Base-by-base conservation (phyloP, 2,329 filamentous ascomycete species). In the Botrytis porri region DNA sequence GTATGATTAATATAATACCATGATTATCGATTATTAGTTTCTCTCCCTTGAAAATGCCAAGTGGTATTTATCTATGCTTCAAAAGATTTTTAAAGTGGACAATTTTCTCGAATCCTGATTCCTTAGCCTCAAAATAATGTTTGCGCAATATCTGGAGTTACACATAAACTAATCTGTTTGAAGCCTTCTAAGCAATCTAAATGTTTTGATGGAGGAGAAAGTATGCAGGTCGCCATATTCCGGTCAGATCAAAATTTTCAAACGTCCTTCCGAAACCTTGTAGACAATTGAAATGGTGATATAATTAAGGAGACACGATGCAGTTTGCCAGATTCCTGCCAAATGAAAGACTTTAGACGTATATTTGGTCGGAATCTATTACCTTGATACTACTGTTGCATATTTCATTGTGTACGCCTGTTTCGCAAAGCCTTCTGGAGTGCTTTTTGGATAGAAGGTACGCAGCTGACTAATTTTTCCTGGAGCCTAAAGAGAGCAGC, bases 1-100 rank as follows among this genome's bases (percentile, higher is more conserved):
- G 70, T 66, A 71, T 54, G 61, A 71, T 37, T 57, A 71, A 45
- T 66, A 71, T 41, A 66, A 71, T 71, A n/a, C 37, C 20, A 65
- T 71, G 35, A 35, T 65, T 71, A 71, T 64, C 48, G 61, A 71
- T 64, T 57, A 12, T 71, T 32, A 9, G 41, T 45, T 37, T 59
- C 22, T 41, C 29, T 45, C 39, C 6, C 22, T 29, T 14, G 14
- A 29, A 9, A 32, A 63, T 39, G n/a, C 25, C 25, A 41, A 43
- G 25, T 63, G 60, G 37, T 57, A 57, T 60, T 45, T 18, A 29
- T 48, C 16, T 41, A 57, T 70, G 22, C 39, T 35, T 16, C 35
- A 7, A 57, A 8, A 20, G 3, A 9, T 8, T 18, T 29, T 29
- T 57, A 29, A 57, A 16, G n/a, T 57, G 51, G 51, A 9, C 6